These are phyloP conservation scores for Fraxinus velutina DNA, from an alignment of 305 asterid genomes.

Conservation along the genomic window DNA sequence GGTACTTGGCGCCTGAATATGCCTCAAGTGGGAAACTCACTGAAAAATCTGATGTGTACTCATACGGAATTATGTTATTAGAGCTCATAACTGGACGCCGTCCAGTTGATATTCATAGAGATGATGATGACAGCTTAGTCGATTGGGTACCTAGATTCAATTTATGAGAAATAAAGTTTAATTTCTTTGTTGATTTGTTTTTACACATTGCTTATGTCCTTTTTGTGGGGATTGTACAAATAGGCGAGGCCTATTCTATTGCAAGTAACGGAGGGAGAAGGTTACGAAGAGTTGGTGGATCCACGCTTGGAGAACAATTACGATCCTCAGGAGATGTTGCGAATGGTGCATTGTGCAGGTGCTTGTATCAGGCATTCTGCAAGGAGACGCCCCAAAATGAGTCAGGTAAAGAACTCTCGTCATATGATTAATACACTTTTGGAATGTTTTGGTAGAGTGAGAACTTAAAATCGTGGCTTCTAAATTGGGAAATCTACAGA, in stretches of 20 bases:
- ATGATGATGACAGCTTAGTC: constrained; percentile 61
- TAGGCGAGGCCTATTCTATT: constrained; percentile 77
- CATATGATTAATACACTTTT: neutral
- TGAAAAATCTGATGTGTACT: constrained; percentile 84
- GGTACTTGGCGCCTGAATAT: constrained; percentile 87
- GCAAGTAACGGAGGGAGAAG: constrained; percentile 45
- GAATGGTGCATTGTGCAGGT: constrained; percentile 69
- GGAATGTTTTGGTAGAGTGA: neutral
- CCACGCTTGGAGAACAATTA: constrained; percentile 53
- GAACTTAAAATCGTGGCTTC: neutral
- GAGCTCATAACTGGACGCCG: constrained; percentile 79
- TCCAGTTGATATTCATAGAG: constrained; percentile 54
- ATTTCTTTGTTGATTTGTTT: neutral
- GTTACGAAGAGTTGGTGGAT: constrained; percentile 71
- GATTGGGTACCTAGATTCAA: constrained; percentile 58
- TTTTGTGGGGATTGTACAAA: neutral
- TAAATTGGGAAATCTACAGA: constrained; percentile 19
- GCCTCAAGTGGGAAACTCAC: constrained; percentile 89
- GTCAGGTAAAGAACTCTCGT: constrained; percentile 47
- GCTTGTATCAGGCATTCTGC: constrained; percentile 77
- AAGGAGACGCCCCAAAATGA: constrained; percentile 84
- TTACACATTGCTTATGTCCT: neutral
- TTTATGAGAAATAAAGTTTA: neutral
- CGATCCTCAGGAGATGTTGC: constrained; percentile 63
- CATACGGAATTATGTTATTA: constrained; percentile 74